Percentiles rank a stretch among this genome's conserved stretches.
Conservation (phyloP, 352 stramenopile genomes). For the Thalassiosira exigua region DNA sequence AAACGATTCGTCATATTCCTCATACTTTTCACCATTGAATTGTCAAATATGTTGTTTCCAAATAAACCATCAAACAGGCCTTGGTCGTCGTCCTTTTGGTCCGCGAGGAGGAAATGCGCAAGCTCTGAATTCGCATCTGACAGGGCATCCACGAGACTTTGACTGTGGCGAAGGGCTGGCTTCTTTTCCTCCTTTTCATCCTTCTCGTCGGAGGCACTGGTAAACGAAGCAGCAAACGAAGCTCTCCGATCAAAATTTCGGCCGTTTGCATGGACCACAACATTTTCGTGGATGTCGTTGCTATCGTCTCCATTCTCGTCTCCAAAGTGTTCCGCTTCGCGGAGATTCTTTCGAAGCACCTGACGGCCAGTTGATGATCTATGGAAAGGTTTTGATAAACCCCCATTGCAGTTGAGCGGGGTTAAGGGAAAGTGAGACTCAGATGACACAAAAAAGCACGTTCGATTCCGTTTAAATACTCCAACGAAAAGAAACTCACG, state of each 20-base stretch:
- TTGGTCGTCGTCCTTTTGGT: constrained; percentile 1
- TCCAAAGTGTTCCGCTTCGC: neutral
- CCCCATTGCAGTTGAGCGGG: no score
- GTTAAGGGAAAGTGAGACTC: no score
- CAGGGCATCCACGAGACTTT: constrained; percentile 7
- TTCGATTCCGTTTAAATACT: no score
- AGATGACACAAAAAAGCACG: no score
- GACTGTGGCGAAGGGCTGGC: neutral
- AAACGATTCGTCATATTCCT: neutral
- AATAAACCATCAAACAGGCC: constrained; percentile 6
- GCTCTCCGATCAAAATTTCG: neutral
- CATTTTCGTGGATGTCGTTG: no score
- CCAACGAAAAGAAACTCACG: neutral
- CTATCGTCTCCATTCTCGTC: no score
- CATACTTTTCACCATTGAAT: constrained; percentile 4
- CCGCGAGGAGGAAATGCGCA: constrained; percentile 11
- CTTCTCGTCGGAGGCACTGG: neutral
- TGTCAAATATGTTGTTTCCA: constrained; percentile 1
- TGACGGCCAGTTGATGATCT: neutral
- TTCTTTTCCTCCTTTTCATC: neutral
- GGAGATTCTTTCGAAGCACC: neutral
- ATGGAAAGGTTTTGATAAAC: no score
- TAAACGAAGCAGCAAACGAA: neutral
- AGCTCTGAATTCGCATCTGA: constrained; percentile 20
- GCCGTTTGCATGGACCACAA: no score